Evolutionary conservation across 768 basidiomycete species (phyloP).

Genomic region (Leccinum pellstonianum): DNA sequence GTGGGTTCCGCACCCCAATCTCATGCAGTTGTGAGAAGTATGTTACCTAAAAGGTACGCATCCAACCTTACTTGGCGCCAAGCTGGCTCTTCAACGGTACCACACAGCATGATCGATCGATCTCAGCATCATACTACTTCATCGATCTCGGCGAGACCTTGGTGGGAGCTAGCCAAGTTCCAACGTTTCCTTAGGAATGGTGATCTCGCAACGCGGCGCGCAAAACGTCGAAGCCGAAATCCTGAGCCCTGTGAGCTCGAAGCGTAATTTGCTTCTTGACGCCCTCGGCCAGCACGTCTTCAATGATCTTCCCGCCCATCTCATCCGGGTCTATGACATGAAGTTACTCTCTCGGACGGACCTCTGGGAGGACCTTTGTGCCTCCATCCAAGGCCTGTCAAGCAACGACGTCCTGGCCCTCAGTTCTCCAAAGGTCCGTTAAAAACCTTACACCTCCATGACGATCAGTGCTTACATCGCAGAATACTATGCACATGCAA

Average conservation of each 20-base stretch:
- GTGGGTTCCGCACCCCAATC: no score
- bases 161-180: background rate
- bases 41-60: no score
- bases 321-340: conserved; percentile 12
- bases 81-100: no score
- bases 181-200: background rate
- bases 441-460: background rate
- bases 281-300: conserved; percentile 11
- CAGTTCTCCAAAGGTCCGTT: conserved; percentile 9
- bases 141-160: background rate
- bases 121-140: background rate
- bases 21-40: no score
- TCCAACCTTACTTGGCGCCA: no score
- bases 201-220: background rate
- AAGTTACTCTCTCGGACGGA: conserved; percentile 11
- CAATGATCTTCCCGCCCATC: conserved; percentile 17
- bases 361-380: conserved; percentile 12
- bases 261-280: conserved; percentile 11
- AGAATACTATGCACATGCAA: background rate
- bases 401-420: conserved; percentile 7
- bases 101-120: background rate
- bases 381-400: background rate
- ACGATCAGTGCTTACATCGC: no score
- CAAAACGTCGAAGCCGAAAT: background rate
- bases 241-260: conserved; percentile 1